Evolutionary conservation across 495 filamentous ascomycete genomes (phyloP), one percentile per base, ranked within the genome.

Genomic region (Penicillium psychrofluorescens): DNA sequence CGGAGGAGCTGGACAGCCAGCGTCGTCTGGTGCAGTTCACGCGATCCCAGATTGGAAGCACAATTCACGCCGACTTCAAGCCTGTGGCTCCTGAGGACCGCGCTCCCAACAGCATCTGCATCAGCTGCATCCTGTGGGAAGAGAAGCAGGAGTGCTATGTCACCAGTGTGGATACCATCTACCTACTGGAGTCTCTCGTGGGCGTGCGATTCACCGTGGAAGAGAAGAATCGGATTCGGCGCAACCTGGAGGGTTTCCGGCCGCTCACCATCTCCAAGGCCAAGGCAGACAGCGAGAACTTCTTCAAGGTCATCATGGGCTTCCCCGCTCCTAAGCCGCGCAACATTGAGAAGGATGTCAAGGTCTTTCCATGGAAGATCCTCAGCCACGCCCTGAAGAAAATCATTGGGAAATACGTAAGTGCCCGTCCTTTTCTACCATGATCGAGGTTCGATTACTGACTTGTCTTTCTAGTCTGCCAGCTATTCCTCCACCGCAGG

Each of bases 241-340:
- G 92, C 36, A 98, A 98, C 56, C 71, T 98, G 39, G 94, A 98
- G 56, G 88, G 88, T 0, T 95, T 92, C 70, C 77, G 83, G 11
- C 90, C 94, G 7, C 58, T 85, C 44, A 98, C 92, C 0, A 87
- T 97, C 11, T 95, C 88, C 31, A 98, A 98, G 59, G 79, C 81
- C 42, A 95, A 95, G 66, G 55, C 77, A 2, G 91, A 97, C 36
- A 94, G 85, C 55, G 90, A 95, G 61, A 86, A 89, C 35, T 96
- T 97, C 68, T 97, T 97, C 80, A 95, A 95, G 67, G 71, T 96
- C 48, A 96, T 98, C 65, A 97, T 98, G 94, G 84, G 79, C n/a
- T 95, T 97, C 59, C 86, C 87, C 9, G 83, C 80, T 16, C 94
- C 94, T 2, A 96, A 96, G 69, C 94, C 92, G 6, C 76, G 92